Evolutionary conservation across 2,329 filamentous ascomycete genomes (phyloP).

Genomic region (Aspergillus glaucus): DNA sequence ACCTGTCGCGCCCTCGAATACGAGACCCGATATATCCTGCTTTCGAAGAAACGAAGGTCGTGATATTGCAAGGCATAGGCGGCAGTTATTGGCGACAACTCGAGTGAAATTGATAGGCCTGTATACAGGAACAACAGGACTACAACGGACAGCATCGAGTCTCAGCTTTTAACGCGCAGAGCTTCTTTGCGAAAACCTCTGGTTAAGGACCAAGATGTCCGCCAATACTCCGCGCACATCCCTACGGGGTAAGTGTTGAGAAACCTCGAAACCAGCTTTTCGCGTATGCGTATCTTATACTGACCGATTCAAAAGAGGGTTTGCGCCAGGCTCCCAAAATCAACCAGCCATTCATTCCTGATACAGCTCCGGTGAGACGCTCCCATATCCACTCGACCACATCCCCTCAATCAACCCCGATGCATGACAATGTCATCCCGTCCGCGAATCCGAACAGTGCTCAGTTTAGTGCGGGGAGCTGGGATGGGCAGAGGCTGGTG

Average conservation of each 20-base stretch:
- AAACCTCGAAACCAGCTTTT: not conserved
- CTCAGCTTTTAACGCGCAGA: not conserved
- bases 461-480: slow-evolving; percentile 26
- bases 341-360: slow-evolving; percentile 35
- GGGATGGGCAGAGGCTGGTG: slow-evolving; percentile 32
- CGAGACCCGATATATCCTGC: not conserved
- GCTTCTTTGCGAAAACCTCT: not conserved
- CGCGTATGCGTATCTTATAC: not conserved
- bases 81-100: not conserved
- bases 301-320: slow-evolving; percentile 25
- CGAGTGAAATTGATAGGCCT: not conserved
- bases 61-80: not conserved
- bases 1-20: not conserved
- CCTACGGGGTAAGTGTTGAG: slow-evolving; percentile 17
- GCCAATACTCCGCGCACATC: slow-evolving; percentile 22
- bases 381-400: slow-evolving; percentile 22
- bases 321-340: slow-evolving; percentile 35
- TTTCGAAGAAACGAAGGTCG: not conserved
- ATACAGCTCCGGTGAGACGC: slow-evolving; percentile 31
- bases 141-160: not conserved
- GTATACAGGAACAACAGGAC: not conserved
- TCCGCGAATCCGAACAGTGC: slow-evolving; percentile 26
- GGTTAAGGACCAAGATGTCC: slow-evolving; percentile 12
- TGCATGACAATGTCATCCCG: slow-evolving; percentile 21
- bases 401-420: slow-evolving; percentile 27